A percentile compares a stretch with the other conserved stretches of the same genome.
These are phyloP conservation scores for Ambrosiella xylebori DNA, from an alignment of 2,329 filamentous ascomycete genomes.

Conservation along the genomic window DNA sequence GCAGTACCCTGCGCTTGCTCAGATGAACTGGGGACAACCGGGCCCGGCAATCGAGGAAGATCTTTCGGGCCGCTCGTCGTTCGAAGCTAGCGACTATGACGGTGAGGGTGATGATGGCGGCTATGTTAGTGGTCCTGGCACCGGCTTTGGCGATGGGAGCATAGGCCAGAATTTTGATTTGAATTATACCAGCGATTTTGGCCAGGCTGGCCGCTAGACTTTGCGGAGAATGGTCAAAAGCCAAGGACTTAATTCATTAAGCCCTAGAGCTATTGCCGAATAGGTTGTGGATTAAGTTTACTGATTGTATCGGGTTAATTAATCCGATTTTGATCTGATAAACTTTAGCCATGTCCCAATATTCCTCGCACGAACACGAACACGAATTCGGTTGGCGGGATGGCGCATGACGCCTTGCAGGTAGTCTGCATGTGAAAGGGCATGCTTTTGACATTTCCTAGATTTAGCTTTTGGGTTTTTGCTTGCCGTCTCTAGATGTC, in stretches of 20 bases:
- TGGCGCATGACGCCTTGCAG: no score
- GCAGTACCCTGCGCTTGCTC: constrained; percentile 86
- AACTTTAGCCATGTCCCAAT: not conserved
- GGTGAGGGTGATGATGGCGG: constrained; percentile 51
- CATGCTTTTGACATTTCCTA: no score
- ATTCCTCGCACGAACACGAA: not conserved
- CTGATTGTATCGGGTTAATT: not conserved
- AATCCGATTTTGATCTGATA: not conserved
- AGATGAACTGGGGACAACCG: constrained; percentile 57
- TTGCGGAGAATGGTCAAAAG: not conserved
- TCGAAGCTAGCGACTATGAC: constrained; percentile 65
- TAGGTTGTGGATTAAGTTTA: not conserved
- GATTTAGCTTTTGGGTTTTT: no score
- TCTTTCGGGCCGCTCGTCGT: constrained; percentile 61
- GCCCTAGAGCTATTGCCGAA: not conserved
- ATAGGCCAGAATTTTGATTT: constrained; percentile 38
- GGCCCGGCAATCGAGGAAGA: constrained; percentile 59
- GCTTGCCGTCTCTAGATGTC: no score
- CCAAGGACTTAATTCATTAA: no score
- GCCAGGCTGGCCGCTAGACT: constrained; percentile 20
- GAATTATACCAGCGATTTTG: constrained; percentile 36
- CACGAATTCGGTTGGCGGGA: not conserved
- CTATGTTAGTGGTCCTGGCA: constrained; percentile 46
- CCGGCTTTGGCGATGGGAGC: constrained; percentile 39
- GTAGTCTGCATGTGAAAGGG: no score